These are phyloP conservation scores for Pisolithus sp. DNA, from an alignment of 768 basidiomycete species.

Conservation along the genomic window DNA sequence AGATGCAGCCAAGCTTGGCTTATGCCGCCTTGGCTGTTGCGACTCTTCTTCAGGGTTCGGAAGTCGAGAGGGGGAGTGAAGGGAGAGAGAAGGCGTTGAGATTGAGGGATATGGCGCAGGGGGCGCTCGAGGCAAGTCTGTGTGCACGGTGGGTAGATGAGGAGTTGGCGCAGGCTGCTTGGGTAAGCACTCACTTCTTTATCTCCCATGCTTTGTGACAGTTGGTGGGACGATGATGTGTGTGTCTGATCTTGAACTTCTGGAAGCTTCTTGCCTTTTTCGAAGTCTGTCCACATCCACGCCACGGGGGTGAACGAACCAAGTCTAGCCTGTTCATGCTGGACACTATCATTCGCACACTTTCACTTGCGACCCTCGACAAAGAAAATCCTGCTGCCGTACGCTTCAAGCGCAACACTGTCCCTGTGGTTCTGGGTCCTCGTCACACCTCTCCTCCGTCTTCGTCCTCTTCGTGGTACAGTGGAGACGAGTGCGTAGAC, in stretches of 20 bases:
- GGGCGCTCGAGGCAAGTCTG: conserved; percentile 63
- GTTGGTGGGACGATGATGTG: not conserved
- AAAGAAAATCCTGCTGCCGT: conserved; percentile 46
- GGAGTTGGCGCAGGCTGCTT: conserved; percentile 67
- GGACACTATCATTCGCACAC: conserved; percentile 60
- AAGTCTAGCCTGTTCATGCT: conserved; percentile 54
- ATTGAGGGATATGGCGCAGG: conserved; percentile 63
- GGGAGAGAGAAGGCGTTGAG: conserved; percentile 54
- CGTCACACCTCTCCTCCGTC: conserved; percentile 3
- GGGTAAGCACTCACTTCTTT: conserved; percentile 41
- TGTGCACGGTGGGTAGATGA: conserved; percentile 70
- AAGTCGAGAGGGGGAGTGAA: conserved; percentile 41
- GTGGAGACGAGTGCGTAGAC: not conserved
- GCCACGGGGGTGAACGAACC: conserved; percentile 47
- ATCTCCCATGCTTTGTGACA: not conserved
- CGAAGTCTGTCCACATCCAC: conserved; percentile 64
- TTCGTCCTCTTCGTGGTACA: not conserved
- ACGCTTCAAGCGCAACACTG: conserved; percentile 42
- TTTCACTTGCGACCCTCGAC: conserved; percentile 57
- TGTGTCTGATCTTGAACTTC: not conserved
- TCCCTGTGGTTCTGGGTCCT: conserved; percentile 36
- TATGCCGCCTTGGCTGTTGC: conserved; percentile 57
- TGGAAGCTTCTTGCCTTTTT: conserved; percentile 62
- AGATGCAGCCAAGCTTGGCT: conserved; percentile 63
- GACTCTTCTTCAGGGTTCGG: conserved; percentile 67